phyloP scores from a whole-genome alignment of 805 yeast genomes.

The Ogataea nakhonphanomensis region DNA sequence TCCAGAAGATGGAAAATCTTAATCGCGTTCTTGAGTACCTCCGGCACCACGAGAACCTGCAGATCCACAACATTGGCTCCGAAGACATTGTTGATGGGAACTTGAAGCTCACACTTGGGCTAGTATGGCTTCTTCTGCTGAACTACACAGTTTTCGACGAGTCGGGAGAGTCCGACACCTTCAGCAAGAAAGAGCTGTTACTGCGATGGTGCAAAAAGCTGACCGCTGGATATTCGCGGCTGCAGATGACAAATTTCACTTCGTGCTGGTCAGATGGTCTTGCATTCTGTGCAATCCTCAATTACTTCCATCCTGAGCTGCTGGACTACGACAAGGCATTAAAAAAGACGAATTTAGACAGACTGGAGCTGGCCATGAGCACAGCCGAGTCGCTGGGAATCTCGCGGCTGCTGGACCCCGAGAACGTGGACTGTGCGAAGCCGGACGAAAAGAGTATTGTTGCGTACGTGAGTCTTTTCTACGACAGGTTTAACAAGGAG shows the following conservation, averaged over 20 bases:
- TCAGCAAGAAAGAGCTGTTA: conserved; percentile 37
- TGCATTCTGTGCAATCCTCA: conserved; percentile 46
- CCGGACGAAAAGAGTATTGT: conserved; percentile 63
- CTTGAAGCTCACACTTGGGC: conserved; percentile 43
- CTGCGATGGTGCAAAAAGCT: conserved; percentile 53
- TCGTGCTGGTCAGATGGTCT: conserved; percentile 52
- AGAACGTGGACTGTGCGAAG: conserved; percentile 44
- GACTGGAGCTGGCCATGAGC: conserved; percentile 37
- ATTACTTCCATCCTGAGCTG: conserved; percentile 40
- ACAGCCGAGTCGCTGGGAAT: conserved; percentile 47
- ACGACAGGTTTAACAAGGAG: conserved; percentile 36
- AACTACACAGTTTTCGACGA: conserved; percentile 32
- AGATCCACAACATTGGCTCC: conserved; percentile 42
- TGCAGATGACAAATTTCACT: conserved; percentile 46
- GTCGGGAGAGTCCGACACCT: conserved; percentile 10
- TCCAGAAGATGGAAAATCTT: conserved; percentile 48
- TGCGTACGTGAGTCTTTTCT: conserved; percentile 59
- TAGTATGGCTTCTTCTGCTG: conserved; percentile 47
- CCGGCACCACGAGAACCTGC: conserved; percentile 36
- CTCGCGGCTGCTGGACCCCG: conserved; percentile 50
- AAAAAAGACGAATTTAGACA: conserved; percentile 26
- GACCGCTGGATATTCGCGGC: conserved; percentile 36
- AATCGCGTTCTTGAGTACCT: conserved; percentile 41
- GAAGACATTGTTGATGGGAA: conserved; percentile 50
- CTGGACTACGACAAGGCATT: conserved; percentile 34